phyloP scores from a whole-genome alignment of 257 asterid genomes.

The Nicotiana attenuata region DNA sequence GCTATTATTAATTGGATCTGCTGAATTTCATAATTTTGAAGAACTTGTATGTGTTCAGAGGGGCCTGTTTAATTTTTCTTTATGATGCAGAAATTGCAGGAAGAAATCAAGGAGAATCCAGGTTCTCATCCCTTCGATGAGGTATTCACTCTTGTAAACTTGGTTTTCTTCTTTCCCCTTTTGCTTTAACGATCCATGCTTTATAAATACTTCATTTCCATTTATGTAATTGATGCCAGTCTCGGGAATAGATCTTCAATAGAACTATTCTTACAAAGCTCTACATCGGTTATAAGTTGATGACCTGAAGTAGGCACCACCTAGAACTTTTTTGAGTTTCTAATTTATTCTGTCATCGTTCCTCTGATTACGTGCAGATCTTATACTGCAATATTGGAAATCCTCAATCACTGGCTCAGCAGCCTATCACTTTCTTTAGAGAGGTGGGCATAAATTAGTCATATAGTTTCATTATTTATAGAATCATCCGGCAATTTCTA shows the following conservation, averaged over 20 bases:
- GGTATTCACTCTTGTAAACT: slow-evolving; percentile 25
- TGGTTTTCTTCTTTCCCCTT: neutral
- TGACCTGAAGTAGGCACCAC: neutral
- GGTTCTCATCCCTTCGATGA: slow-evolving; percentile 52
- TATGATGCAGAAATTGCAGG: slow-evolving; percentile 42
- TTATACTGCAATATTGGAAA: slow-evolving; percentile 91
- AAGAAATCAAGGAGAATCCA: slow-evolving; percentile 45
- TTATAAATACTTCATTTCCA: neutral
- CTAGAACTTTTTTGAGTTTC: neutral
- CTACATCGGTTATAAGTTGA: neutral
- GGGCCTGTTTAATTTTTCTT: neutral
- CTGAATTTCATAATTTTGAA: neutral
- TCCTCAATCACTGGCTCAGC: slow-evolving; percentile 94
- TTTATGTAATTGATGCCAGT: neutral
- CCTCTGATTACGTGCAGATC: slow-evolving; percentile 41
- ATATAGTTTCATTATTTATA: neutral
- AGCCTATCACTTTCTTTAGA: slow-evolving; percentile 91
- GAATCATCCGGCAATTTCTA: slow-evolving; percentile 12
- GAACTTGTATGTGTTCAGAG: neutral
- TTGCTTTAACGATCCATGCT: neutral
- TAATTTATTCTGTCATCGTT: neutral
- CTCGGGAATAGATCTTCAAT: neutral
- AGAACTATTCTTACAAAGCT: neutral
- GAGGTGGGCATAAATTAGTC: slow-evolving; percentile 49
- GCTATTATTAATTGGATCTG: neutral